Conservation (phyloP, 2,329 filamentous ascomycete genomes). For the Cladophialophora yegresii region DNA sequence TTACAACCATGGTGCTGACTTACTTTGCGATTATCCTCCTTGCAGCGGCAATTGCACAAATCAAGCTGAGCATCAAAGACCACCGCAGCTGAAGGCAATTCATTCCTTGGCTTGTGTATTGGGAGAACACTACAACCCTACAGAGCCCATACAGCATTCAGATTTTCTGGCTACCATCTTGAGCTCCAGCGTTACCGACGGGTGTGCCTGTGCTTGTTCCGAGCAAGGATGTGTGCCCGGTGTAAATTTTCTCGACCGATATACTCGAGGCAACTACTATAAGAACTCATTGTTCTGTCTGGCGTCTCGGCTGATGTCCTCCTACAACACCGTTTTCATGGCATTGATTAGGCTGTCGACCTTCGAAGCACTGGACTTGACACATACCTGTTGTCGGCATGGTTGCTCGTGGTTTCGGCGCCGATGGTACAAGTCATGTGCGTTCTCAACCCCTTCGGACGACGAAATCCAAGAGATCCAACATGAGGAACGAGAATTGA, state of each 20-base stretch:
- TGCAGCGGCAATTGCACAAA: neutral
- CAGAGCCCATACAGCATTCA: neutral
- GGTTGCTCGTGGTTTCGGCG: neutral
- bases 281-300: too few species aligned
- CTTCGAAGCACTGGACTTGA: conserved; percentile 7
- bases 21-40: neutral
- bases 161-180: neutral
- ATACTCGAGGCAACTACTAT: too few species aligned
- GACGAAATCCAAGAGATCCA: conserved; percentile 11
- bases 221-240: conserved; percentile 3
- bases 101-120: neutral
- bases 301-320: neutral
- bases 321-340: neutral
- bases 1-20: neutral
- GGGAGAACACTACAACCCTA: too few species aligned
- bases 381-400: conserved; percentile 14
- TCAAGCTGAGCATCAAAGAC: conserved; percentile 10
- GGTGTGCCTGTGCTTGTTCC: conserved; percentile 15
- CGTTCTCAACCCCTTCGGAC: neutral
- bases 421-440: neutral
- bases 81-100: neutral
- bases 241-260: neutral
- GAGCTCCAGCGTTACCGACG: conserved; percentile 2
- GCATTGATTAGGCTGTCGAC: neutral
- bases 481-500: conserved; percentile 2